Percentiles rank a stretch among this genome's conserved stretches.
Evolutionary conservation across 176 grass and related monocot species (phyloP).

Genomic region (Sorghum bicolor): DNA sequence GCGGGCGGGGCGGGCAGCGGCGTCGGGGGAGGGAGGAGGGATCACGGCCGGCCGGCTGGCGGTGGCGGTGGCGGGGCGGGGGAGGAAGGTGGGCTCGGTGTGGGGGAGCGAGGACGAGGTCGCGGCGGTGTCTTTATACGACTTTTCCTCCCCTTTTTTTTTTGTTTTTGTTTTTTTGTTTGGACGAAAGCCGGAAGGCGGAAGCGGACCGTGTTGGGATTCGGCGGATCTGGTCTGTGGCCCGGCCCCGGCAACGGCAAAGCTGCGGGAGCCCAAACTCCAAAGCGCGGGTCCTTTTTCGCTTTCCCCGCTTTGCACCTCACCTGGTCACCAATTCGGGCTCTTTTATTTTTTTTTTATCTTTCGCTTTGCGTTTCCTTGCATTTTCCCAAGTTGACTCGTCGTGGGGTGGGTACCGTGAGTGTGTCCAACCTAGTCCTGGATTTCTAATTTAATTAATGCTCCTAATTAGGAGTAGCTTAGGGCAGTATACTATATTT

Average conservation of each 20-base stretch:
- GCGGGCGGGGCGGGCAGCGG: neutral
- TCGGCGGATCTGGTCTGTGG: constrained; percentile 26
- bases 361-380: neutral
- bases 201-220: neutral
- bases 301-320: constrained; percentile 20
- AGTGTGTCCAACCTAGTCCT: no score
- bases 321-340: neutral
- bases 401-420: neutral
- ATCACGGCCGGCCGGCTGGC: neutral
- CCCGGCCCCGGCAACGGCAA: no score
- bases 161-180: neutral
- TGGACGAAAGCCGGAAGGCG: neutral
- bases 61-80: neutral
- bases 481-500: no score
- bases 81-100: neutral
- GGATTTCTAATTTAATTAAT: no score
- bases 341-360: no score
- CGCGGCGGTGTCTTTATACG: constrained; percentile 32
- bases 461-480: no score
- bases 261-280: neutral
- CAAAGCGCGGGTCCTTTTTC: neutral
- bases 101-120: constrained; percentile 31
- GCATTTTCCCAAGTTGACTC: constrained; percentile 22
- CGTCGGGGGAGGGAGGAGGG: neutral
- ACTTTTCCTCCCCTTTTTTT: neutral